phyloP scores from a whole-genome alignment of 345 rosid genomes.

The Punica granatum region DNA sequence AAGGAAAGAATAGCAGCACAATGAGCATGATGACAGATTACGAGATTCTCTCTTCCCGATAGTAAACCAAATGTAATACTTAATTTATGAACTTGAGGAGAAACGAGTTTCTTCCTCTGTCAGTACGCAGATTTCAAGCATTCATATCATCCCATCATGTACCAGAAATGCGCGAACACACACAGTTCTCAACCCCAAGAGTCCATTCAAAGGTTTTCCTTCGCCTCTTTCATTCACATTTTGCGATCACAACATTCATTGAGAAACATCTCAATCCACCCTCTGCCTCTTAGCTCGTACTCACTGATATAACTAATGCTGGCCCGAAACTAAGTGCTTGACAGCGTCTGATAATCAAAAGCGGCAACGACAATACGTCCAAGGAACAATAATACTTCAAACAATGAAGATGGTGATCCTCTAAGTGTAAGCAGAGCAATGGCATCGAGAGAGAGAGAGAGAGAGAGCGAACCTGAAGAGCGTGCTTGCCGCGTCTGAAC shows the following conservation, averaged over 20 bases:
- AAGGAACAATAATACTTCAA: neutral
- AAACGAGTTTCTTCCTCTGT: neutral
- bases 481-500: slow-evolving; percentile 15
- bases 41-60: neutral
- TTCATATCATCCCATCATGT: neutral
- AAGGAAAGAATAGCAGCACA: neutral
- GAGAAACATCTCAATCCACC: neutral
- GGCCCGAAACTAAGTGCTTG: neutral
- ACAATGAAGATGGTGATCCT: neutral
- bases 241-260: neutral
- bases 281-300: neutral
- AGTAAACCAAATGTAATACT: neutral
- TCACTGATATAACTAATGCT: neutral
- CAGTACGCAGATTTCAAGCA: neutral
- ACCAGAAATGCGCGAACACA: neutral
- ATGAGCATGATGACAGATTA: neutral
- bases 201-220: neutral
- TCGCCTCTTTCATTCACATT: neutral
- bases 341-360: neutral
- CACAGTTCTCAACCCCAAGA: neutral
- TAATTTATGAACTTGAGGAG: neutral
- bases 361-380: neutral
- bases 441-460: neutral
- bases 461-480: slow-evolving; percentile 11
- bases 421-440: neutral